Evolutionary conservation across 1,284 basidiomycete species (phyloP).

Genomic region (Sphagnurus paluster): DNA sequence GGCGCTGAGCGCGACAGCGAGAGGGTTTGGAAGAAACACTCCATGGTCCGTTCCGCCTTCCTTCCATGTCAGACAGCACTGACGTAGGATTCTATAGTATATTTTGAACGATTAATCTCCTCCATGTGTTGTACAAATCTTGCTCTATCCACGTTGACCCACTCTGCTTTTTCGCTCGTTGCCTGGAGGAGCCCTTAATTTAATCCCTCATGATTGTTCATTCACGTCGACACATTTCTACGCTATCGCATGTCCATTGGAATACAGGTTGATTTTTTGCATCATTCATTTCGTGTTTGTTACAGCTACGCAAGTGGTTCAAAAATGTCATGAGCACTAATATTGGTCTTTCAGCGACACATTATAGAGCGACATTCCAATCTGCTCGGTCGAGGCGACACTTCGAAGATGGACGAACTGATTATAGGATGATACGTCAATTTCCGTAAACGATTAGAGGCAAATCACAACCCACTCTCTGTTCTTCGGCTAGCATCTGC

Average conservation of each 20-base stretch:
- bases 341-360: not conserved
- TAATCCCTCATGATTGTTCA: constrained; percentile 8
- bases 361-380: not conserved
- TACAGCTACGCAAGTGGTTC: not conserved
- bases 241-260: constrained; percentile 13
- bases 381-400: not conserved
- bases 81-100: constrained; percentile 13
- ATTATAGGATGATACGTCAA: not conserved
- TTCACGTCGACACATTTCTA: not conserved
- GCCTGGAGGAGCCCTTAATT: constrained; percentile 11
- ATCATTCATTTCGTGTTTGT: not conserved
- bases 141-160: constrained; percentile 14
- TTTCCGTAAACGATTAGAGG: not conserved
- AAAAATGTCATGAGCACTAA: too few relatives aligned
- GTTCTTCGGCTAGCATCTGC: constrained; percentile 51
- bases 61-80: constrained; percentile 11
- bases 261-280: constrained; percentile 8
- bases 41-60: constrained; percentile 19
- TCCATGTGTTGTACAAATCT: constrained; percentile 17
- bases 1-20: constrained; percentile 38
- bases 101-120: constrained; percentile 13
- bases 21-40: constrained; percentile 9
- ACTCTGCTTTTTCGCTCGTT: constrained; percentile 12
- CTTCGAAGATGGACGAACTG: constrained; percentile 15
- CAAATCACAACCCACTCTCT: constrained; percentile 52